Conservation (phyloP, 2,329 filamentous ascomycete genomes). For the Graphilbum ipis-grandicollis region DNA sequence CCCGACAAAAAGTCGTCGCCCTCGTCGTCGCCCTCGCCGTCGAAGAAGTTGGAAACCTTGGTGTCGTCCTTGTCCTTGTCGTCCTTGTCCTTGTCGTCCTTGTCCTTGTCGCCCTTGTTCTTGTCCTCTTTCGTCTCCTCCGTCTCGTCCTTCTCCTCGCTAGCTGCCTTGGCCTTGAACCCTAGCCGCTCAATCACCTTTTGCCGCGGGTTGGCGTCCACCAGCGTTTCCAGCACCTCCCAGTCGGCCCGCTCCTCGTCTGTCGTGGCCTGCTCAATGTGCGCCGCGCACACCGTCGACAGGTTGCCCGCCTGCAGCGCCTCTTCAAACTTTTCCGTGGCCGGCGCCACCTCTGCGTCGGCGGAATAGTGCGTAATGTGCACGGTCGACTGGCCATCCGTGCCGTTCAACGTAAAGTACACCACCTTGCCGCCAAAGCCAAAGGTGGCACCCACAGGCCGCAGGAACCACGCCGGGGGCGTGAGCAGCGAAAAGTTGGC, state of each 20-base stretch:
- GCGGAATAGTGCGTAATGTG: constrained; percentile 77
- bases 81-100: constrained; percentile 10
- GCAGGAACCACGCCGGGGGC: constrained; percentile 79
- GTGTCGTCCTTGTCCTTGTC: constrained; percentile 32
- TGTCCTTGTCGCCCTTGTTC: constrained; percentile 14
- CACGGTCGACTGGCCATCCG: constrained; percentile 50
- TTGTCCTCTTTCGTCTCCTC: constrained; percentile 7
- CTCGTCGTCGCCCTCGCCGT: constrained; percentile 49
- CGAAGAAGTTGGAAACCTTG: constrained; percentile 65
- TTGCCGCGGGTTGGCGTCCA: constrained; percentile 69
- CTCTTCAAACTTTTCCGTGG: constrained; percentile 75
- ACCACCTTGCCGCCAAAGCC: constrained; percentile 91
- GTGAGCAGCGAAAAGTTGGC: constrained; percentile 75
- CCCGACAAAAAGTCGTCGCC: constrained; percentile 76
- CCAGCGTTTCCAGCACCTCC: constrained; percentile 81
- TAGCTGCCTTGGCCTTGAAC: constrained; percentile 36
- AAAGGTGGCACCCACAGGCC: constrained; percentile 74
- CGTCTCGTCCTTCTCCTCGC: constrained; percentile 31
- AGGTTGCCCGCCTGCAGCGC: constrained; percentile 66
- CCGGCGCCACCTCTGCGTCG: constrained; percentile 67
- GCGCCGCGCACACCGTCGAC: constrained; percentile 59
- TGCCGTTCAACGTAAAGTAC: constrained; percentile 44
- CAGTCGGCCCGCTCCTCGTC: constrained; percentile 94
- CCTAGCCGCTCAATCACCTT: constrained; percentile 80
- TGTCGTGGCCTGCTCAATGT: constrained; percentile 55